These are phyloP conservation scores for Chytridium lagenaria DNA, from an alignment of 371 early-diverging fungal species.

Conservation along the genomic window DNA sequence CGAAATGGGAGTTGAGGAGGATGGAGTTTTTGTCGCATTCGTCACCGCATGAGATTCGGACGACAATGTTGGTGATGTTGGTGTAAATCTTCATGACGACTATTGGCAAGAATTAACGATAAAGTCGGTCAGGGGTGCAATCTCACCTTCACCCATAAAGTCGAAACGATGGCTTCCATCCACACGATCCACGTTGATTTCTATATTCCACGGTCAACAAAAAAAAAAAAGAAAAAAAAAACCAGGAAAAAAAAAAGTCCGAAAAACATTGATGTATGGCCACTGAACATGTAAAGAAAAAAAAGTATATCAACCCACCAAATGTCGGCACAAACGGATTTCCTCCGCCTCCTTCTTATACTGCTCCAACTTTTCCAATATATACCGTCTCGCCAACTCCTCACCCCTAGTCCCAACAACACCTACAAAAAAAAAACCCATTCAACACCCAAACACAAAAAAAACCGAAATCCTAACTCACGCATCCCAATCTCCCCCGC, in stretches of 20 bases:
- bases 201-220: no score
- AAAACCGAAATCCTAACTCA: not conserved
- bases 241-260: no score
- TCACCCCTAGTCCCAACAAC: conserved; percentile 42
- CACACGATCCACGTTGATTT: conserved; percentile 42
- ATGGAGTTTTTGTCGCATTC: conserved; percentile 70
- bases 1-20: conserved; percentile 75
- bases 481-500: conserved; percentile 40
- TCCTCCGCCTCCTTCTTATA: conserved; percentile 14
- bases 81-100: conserved; percentile 58
- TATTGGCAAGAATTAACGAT: not conserved
- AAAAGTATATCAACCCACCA: not conserved
- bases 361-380: conserved; percentile 27
- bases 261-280: no score
- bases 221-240: no score
- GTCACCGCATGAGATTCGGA: conserved; percentile 71
- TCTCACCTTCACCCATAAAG: conserved; percentile 65
- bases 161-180: conserved; percentile 75
- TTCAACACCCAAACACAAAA: not conserved
- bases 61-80: conserved; percentile 77
- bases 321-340: not conserved
- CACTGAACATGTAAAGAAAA: not conserved
- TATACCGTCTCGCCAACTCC: conserved; percentile 27
- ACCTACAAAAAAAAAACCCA: conserved; percentile 7
- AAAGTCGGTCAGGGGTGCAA: not conserved